Conservation (phyloP, 768 basidiomycete genomes). For the Obba rivulosa region DNA sequence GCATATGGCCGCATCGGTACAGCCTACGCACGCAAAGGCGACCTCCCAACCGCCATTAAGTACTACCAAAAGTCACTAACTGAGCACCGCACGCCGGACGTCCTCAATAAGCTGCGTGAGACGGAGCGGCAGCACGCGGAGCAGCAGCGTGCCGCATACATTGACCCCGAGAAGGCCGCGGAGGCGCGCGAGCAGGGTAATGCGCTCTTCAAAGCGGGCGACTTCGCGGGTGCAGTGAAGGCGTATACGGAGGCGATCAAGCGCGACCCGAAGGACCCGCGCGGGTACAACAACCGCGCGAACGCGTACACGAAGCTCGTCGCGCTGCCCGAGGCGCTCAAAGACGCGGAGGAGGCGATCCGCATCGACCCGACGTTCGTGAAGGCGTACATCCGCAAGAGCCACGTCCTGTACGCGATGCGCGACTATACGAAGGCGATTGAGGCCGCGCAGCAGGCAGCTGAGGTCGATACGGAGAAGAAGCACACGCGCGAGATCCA, state of each 20-base stretch:
- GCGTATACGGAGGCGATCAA: slow-evolving; percentile 95
- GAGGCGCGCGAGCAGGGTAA: slow-evolving; percentile 91
- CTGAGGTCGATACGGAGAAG: slow-evolving; percentile 70
- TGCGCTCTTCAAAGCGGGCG: slow-evolving; percentile 81
- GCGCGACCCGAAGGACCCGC: slow-evolving; percentile 83
- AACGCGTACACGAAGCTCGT: slow-evolving; percentile 93
- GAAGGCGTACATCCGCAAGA: slow-evolving; percentile 95
- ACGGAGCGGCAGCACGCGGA: slow-evolving; percentile 77
- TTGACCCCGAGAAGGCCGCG: slow-evolving; percentile 81
- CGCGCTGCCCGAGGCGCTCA: slow-evolving; percentile 92
- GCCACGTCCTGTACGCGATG: slow-evolving; percentile 81
- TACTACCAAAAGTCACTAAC: slow-evolving; percentile 91
- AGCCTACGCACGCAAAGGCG: slow-evolving; percentile 76
- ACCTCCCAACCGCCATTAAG: slow-evolving; percentile 75
- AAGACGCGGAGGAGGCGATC: slow-evolving; percentile 93
- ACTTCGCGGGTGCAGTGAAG: slow-evolving; percentile 90
- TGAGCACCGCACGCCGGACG: slow-evolving; percentile 93
- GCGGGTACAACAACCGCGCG: slow-evolving; percentile 98
- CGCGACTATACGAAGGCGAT: slow-evolving; percentile 87
- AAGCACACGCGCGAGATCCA: slow-evolving; percentile 84
- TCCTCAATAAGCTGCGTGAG: slow-evolving; percentile 85
- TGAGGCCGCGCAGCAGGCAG: slow-evolving; percentile 74
- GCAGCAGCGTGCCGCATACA: slow-evolving; percentile 74
- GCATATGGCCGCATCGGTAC: slow-evolving; percentile 87
- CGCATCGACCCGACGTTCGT: slow-evolving; percentile 86